These are phyloP conservation scores for Liquidambar formosana DNA, from an alignment of 164 flowering plant genomes.

Conservation along the genomic window DNA sequence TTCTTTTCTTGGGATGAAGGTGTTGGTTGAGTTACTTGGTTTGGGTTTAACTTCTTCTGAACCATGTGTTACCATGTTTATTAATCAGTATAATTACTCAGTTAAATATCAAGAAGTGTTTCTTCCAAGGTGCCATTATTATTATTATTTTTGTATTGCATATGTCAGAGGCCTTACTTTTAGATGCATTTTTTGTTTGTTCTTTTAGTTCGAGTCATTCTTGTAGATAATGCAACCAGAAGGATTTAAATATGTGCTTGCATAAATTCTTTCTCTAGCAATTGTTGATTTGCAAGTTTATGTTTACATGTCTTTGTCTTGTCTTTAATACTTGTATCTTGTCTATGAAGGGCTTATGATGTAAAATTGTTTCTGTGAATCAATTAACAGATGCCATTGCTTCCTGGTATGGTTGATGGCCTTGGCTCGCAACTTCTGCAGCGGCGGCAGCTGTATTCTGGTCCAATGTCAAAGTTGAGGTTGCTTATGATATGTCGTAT, in stretches of 20 bases:
- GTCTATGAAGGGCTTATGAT: not conserved
- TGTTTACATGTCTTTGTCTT: no score
- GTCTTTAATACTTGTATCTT: not conserved
- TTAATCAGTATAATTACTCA: no score
- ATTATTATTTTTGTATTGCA: no score
- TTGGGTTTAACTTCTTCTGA: not conserved
- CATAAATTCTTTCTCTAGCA: no score
- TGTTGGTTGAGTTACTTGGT: not conserved
- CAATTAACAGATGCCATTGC: conserved; percentile 54
- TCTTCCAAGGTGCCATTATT: no score
- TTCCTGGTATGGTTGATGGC: conserved; percentile 79
- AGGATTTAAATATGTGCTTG: not conserved
- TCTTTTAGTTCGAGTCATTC: no score
- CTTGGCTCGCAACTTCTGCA: conserved; percentile 68
- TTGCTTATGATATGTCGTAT: conserved; percentile 94
- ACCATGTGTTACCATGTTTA: not conserved
- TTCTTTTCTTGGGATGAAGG: not conserved
- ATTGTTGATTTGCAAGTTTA: no score
- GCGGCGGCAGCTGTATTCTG: conserved; percentile 79
- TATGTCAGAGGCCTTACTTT: no score
- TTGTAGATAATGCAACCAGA: no score
- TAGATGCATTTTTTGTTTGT: no score
- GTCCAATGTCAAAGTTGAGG: conserved; percentile 88
- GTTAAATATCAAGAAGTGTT: not conserved
- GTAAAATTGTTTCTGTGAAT: not conserved